phyloP scores from a whole-genome alignment of 2,329 filamentous ascomycete species.

The Epichloe hybrida region DNA sequence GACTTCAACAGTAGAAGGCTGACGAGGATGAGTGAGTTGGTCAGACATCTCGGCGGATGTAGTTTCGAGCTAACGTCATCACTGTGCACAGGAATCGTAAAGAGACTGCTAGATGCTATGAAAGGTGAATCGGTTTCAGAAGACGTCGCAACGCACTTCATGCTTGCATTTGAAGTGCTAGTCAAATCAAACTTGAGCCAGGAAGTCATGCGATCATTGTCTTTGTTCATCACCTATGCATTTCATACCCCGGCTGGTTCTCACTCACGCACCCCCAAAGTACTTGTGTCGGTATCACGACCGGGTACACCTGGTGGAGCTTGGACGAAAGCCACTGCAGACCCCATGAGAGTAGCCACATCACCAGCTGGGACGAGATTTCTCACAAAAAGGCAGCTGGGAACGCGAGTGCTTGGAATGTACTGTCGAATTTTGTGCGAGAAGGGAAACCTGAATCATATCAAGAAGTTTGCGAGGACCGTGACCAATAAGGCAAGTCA shows the following conservation, averaged over 20 bases:
- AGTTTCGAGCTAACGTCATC: conserved; percentile 7
- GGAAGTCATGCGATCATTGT: conserved; percentile 73
- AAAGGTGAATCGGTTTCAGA: conserved; percentile 69
- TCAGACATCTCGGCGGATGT: not conserved
- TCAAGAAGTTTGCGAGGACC: conserved; percentile 81
- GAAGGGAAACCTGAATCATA: conserved; percentile 50
- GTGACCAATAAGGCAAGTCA: conserved; percentile 76
- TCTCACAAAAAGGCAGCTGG: conserved; percentile 56
- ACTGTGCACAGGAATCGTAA: conserved; percentile 59
- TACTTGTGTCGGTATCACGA: conserved; percentile 24
- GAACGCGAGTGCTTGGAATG: conserved; percentile 60
- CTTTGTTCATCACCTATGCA: conserved; percentile 86
- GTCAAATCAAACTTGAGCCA: conserved; percentile 70
- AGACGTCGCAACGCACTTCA: conserved; percentile 61
- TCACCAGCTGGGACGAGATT: conserved; percentile 21
- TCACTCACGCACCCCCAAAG: conserved; percentile 37
- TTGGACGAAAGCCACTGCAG: conserved; percentile 24
- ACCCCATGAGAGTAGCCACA: conserved; percentile 17
- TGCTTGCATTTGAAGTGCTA: conserved; percentile 65
- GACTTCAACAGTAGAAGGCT: conserved; percentile 83
- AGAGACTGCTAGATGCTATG: conserved; percentile 75
- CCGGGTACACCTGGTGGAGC: conserved; percentile 27
- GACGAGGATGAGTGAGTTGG: conserved; percentile 68
- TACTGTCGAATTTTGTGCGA: conserved; percentile 70
- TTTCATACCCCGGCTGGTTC: conserved; percentile 49